Conservation (phyloP, 352 stramenopile genomes). For the Phytophthora foliorum region DNA sequence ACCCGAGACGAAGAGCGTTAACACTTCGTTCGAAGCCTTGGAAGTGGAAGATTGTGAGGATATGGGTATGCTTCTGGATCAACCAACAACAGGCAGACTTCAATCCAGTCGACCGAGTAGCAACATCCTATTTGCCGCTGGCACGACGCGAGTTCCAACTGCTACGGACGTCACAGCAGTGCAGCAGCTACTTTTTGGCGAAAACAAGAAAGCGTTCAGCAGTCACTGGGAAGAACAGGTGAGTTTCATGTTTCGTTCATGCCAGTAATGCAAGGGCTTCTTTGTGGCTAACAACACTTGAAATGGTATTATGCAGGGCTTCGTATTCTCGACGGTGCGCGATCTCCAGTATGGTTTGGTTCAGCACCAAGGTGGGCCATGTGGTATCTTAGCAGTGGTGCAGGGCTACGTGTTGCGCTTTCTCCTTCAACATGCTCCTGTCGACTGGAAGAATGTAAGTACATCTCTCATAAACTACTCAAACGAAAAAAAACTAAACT, state of each 20-base stretch:
- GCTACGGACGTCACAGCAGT: slow-evolving; percentile 58
- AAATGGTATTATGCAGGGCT: slow-evolving; percentile 56
- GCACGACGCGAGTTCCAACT: slow-evolving; percentile 32
- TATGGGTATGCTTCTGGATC: slow-evolving; percentile 38
- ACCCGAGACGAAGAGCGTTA: background rate
- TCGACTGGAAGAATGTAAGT: slow-evolving; percentile 78
- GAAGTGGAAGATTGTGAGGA: slow-evolving; percentile 69
- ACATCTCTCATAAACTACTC: slow-evolving; percentile 12
- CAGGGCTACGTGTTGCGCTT: slow-evolving; percentile 93
- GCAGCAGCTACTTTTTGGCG: slow-evolving; percentile 68
- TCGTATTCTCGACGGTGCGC: slow-evolving; percentile 61
- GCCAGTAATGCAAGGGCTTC: background rate
- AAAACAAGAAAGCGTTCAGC: slow-evolving; percentile 65
- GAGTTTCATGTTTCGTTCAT: slow-evolving; percentile 10
- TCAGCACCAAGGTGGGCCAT: slow-evolving; percentile 95
- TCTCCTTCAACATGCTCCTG: slow-evolving; percentile 52
- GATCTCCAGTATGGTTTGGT: slow-evolving; percentile 91
- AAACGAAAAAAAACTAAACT: slow-evolving; percentile 19
- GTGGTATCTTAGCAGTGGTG: slow-evolving; percentile 94
- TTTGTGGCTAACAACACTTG: slow-evolving; percentile 12
- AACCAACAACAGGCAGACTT: slow-evolving; percentile 10
- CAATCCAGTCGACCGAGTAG: slow-evolving; percentile 2
- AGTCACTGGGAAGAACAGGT: slow-evolving; percentile 81
- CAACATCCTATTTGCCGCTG: slow-evolving; percentile 3
- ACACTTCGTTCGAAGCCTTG: slow-evolving; percentile 29